These are phyloP conservation scores for Saccharomycopsis malanga DNA, from an alignment of 805 yeast genomes.

Conservation along the genomic window DNA sequence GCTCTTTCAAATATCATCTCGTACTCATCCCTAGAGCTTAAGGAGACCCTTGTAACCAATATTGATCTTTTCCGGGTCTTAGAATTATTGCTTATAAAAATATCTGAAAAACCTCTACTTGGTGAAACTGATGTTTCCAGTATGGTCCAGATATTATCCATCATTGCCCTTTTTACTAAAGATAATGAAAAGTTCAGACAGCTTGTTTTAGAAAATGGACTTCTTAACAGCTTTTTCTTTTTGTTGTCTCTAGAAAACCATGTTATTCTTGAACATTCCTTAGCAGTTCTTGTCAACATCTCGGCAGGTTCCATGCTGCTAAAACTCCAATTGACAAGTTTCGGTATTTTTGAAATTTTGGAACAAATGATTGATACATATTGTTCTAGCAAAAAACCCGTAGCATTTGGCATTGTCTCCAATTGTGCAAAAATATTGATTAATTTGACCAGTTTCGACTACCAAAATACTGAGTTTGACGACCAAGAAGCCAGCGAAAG, in stretches of 20 bases:
- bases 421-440: constrained; percentile 2
- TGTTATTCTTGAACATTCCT: constrained; percentile 1
- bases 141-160: neutral
- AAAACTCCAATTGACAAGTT: constrained; percentile 1
- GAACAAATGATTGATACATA: neutral
- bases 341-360: constrained; percentile 4
- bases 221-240: neutral
- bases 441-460: constrained; percentile 1
- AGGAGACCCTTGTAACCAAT: neutral
- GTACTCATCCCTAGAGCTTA: neutral
- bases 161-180: neutral
- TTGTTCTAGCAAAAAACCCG: neutral
- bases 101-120: neutral
- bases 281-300: constrained; percentile 6
- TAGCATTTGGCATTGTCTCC: neutral
- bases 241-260: neutral
- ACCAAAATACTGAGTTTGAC: neutral
- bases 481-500: neutral
- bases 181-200: neutral
- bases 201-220: neutral
- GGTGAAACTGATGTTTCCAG: neutral
- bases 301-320: neutral
- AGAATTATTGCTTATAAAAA: neutral
- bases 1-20: neutral
- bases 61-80: neutral